A percentile compares a stretch with the other conserved stretches of the same genome.
phyloP scores from a whole-genome alignment of 2,329 filamentous ascomycete species.

The Aspergillus pseudoterreus region DNA sequence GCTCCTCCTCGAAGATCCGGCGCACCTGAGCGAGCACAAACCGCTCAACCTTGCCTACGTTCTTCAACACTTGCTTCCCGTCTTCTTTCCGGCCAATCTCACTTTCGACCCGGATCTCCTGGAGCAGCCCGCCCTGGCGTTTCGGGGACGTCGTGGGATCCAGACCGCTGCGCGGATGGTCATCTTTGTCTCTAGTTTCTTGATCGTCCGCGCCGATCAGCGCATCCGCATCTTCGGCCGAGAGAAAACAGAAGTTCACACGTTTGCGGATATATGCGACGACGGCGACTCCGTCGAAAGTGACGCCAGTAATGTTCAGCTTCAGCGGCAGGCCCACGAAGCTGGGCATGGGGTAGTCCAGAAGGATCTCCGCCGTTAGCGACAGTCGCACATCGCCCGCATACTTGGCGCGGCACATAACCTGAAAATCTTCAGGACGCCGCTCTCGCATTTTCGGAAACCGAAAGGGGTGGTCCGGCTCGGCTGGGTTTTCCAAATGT shows the following conservation, averaged over 20 bases:
- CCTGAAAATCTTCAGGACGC: conserved; percentile 81
- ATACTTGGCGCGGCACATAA: conserved; percentile 87
- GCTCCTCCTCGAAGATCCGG: conserved; percentile 92
- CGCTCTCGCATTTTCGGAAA: conserved; percentile 64
- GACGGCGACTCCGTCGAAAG: conserved; percentile 92
- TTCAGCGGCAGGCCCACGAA: conserved; percentile 95
- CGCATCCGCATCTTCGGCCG: conserved; percentile 82
- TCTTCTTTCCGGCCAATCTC: conserved; percentile 92
- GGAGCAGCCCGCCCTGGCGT: conserved; percentile 70
- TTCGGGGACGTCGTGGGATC: conserved; percentile 29
- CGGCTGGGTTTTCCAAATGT: conserved; percentile 16
- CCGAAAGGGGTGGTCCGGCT: conserved; percentile 17
- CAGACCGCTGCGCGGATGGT: conserved; percentile 30
- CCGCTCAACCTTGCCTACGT: conserved; percentile 96
- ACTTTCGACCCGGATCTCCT: conserved; percentile 93
- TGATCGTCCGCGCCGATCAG: conserved; percentile 55
- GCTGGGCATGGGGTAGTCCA: conserved; percentile 98
- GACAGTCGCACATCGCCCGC: conserved; percentile 82
- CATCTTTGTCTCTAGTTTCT: conserved; percentile 26
- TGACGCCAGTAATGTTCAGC: conserved; percentile 89
- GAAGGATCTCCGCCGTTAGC: conserved; percentile 87
- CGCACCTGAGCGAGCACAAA: conserved; percentile 96
- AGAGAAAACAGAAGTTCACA: conserved; percentile 91
- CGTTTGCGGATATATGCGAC: conserved; percentile 84
- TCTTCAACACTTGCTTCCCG: conserved; percentile 93